A percentile compares a stretch with the other conserved stretches of the same genome.
These are phyloP conservation scores for Alternaria sp. DNA, from an alignment of 2,329 filamentous ascomycete genomes.

Conservation along the genomic window DNA sequence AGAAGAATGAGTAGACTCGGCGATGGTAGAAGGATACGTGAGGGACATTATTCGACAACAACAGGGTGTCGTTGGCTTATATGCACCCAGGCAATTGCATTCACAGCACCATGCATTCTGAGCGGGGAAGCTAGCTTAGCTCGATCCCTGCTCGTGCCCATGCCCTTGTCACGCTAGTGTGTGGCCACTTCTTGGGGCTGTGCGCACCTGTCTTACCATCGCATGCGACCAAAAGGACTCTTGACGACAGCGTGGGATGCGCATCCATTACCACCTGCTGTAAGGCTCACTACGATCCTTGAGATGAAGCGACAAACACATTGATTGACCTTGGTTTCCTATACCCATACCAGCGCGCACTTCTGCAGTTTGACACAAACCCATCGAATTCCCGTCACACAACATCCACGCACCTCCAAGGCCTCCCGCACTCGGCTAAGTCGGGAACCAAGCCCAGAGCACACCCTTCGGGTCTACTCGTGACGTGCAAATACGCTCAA, in stretches of 20 bases:
- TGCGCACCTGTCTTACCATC: slow-evolving; percentile 15
- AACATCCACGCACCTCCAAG: slow-evolving; percentile 15
- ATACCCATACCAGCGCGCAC: not conserved
- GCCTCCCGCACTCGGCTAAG: slow-evolving; percentile 31
- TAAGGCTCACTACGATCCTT: not conserved
- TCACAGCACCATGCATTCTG: slow-evolving; percentile 1
- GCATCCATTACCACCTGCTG: not conserved
- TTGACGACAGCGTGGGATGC: not conserved
- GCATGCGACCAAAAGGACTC: not conserved
- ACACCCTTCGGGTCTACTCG: slow-evolving; percentile 16
- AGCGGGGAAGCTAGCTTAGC: slow-evolving; percentile 32
- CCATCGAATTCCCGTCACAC: slow-evolving; percentile 12
- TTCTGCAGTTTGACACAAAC: not conserved
- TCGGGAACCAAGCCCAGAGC: slow-evolving; percentile 18
- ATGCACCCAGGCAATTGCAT: slow-evolving; percentile 17
- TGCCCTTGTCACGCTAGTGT: slow-evolving; percentile 6
- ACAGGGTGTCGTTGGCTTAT: slow-evolving; percentile 23
- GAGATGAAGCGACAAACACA: not conserved
- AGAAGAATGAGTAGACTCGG: slow-evolving; percentile 35
- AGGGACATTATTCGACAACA: slow-evolving; percentile 13
- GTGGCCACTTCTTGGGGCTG: slow-evolving; percentile 23
- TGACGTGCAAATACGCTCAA: slow-evolving; percentile 26
- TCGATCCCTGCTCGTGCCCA: slow-evolving; percentile 1
- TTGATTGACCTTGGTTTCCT: not conserved
- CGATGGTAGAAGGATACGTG: slow-evolving; percentile 16